Conservation (phyloP, 1,284 basidiomycete genomes). For the Ustilago nuda region DNA sequence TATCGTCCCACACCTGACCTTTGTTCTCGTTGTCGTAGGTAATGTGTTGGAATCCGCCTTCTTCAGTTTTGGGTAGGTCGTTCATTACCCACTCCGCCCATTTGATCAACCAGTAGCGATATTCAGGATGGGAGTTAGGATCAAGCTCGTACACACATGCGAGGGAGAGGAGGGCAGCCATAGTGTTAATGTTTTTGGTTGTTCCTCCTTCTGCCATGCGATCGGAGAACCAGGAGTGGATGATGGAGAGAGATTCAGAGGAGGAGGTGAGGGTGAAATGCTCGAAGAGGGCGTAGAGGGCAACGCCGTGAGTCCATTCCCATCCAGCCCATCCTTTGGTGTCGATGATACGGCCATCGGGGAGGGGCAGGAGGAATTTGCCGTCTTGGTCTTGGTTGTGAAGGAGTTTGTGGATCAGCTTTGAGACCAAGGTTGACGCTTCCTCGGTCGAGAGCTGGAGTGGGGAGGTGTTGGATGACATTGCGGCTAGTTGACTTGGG, state of each 20-base stretch:
- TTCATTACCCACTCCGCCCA: constrained; percentile 79
- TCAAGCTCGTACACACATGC: constrained; percentile 73
- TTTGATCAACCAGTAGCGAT: constrained; percentile 73
- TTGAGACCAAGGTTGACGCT: constrained; percentile 24
- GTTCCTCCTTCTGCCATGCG: constrained; percentile 74
- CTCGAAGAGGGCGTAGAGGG: constrained; percentile 60
- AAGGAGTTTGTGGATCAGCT: constrained; percentile 49
- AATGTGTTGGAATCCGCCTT: constrained; percentile 76
- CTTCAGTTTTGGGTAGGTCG: constrained; percentile 75
- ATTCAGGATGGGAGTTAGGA: constrained; percentile 63
- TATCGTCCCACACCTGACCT: constrained; percentile 78
- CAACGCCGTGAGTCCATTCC: constrained; percentile 77
- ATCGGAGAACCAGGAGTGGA: constrained; percentile 74
- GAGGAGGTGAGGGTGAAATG: constrained; percentile 73
- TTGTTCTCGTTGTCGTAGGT: constrained; percentile 74
- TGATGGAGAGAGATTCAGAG: constrained; percentile 72
- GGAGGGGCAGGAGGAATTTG: constrained; percentile 74
- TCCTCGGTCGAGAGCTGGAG: constrained; percentile 15
- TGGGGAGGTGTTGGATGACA: constrained; percentile 12
- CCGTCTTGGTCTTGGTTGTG: constrained; percentile 76
- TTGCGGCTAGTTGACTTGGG: not conserved
- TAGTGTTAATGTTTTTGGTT: constrained; percentile 79
- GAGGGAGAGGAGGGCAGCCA: constrained; percentile 76
- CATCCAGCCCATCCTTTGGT: constrained; percentile 78
- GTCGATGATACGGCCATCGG: constrained; percentile 76